phyloP scores from a whole-genome alignment of 2,329 filamentous ascomycete species.

The Chrysoporthe puriensis region DNA sequence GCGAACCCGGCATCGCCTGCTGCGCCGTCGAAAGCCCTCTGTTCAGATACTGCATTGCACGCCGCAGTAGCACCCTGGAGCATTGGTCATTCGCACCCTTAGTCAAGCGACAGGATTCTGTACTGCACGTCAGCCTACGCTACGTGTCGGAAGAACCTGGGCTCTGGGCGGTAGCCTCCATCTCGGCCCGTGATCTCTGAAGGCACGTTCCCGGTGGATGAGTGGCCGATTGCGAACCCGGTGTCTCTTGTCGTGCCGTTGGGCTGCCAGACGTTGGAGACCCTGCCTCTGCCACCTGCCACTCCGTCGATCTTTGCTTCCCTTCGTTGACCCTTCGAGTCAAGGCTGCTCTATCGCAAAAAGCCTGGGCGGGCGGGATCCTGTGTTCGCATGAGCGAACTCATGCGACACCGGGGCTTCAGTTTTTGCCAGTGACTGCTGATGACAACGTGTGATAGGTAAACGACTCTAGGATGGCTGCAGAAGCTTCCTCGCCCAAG shows the following conservation, averaged over 20 bases:
- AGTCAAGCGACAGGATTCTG: slow-evolving; percentile 14
- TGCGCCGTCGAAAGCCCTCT: slow-evolving; percentile 2
- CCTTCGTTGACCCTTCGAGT: slow-evolving; percentile 4
- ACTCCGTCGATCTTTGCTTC: neutral
- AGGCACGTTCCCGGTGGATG: slow-evolving; percentile 8
- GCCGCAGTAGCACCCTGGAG: slow-evolving; percentile 9
- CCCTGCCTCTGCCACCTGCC: neutral
- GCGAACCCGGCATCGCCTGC: slow-evolving; percentile 2
- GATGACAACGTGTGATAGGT: neutral
- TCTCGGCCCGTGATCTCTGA: neutral
- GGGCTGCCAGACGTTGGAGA: slow-evolving; percentile 1
- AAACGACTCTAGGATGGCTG: neutral
- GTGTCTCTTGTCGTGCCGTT: slow-evolving; percentile 16
- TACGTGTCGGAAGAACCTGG: slow-evolving; percentile 5
- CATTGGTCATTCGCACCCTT: slow-evolving; percentile 11
- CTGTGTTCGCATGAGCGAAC: slow-evolving; percentile 3
- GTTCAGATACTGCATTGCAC: slow-evolving; percentile 18
- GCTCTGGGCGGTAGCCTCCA: slow-evolving; percentile 8
- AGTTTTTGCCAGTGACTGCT: neutral
- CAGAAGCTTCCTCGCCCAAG: neutral
- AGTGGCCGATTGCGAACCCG: slow-evolving; percentile 11
- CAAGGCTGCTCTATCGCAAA: slow-evolving; percentile 18
- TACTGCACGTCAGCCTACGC: neutral
- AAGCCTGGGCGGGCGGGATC: slow-evolving; percentile 20
- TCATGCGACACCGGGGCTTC: slow-evolving; percentile 5